Evolutionary conservation across 169 alveolate species (phyloP).

Genomic region (Perkinsus chesapeaki): DNA sequence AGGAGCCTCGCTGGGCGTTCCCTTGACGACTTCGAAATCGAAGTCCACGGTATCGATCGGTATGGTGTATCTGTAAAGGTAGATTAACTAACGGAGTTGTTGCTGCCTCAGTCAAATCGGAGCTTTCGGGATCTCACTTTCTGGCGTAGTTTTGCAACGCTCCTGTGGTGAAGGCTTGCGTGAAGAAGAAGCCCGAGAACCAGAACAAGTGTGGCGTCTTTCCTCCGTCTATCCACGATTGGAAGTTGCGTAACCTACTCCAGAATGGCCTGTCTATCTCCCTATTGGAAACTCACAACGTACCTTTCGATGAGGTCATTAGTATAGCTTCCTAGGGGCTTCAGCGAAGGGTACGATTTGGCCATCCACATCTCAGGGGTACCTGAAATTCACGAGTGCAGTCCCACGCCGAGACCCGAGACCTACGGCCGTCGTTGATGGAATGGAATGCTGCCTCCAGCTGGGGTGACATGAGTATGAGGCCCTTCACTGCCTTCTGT

Average conservation of each 20-base stretch:
- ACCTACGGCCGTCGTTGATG: background rate
- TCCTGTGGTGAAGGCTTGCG: constrained; percentile 75
- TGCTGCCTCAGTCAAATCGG: no score
- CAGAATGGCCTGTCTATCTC: background rate
- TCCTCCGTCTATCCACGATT: constrained; percentile 73
- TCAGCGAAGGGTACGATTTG: constrained; percentile 66
- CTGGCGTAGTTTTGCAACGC: constrained; percentile 72
- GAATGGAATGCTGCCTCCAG: constrained; percentile 50
- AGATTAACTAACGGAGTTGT: no score
- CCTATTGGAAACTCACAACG: background rate
- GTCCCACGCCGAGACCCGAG: background rate
- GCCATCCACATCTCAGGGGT: constrained; percentile 62
- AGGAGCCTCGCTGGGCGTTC: background rate
- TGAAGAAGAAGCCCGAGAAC: constrained; percentile 74
- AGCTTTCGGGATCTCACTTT: constrained; percentile 66
- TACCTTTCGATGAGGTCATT: constrained; percentile 63
- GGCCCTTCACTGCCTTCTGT: constrained; percentile 74
- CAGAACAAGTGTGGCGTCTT: constrained; percentile 58
- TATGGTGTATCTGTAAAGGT: background rate
- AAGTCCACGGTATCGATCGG: constrained; percentile 54
- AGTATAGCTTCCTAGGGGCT: constrained; percentile 68
- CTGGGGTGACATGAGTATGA: constrained; percentile 57
- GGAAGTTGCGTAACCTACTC: constrained; percentile 30
- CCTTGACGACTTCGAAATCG: constrained; percentile 48
- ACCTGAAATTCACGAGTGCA: constrained; percentile 31